Evolutionary conservation across 345 rosid species (phyloP).

Genomic region (Gossypium raimondii): DNA sequence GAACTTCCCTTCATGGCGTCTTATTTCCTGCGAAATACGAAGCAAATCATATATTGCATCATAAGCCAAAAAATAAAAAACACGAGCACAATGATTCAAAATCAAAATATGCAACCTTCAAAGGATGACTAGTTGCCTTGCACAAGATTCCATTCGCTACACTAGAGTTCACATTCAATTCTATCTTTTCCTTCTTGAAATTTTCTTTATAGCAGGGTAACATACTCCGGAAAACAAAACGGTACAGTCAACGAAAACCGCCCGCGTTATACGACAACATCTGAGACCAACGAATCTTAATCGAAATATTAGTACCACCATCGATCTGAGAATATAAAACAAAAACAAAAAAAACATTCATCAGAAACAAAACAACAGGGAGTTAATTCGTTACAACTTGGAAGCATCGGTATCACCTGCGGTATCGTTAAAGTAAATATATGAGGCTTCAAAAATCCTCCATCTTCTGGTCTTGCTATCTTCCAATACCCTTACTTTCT

Average conservation of each 20-base stretch:
- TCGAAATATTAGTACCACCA: constrained; percentile 75
- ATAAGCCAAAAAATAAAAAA: background rate
- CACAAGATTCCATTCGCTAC: constrained; percentile 59
- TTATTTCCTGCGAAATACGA: background rate
- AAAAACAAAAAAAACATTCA: background rate
- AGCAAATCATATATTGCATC: background rate
- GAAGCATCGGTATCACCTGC: background rate
- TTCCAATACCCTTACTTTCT: background rate
- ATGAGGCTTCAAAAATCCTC: background rate
- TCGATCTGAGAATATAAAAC: constrained; percentile 49
- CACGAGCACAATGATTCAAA: background rate
- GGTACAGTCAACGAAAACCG: constrained; percentile 62
- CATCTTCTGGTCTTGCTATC: background rate
- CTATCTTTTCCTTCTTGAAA: constrained; percentile 75
- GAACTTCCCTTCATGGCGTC: background rate
- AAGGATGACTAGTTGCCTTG: constrained; percentile 73
- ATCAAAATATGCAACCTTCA: constrained; percentile 53
- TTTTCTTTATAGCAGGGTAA: constrained; percentile 73
- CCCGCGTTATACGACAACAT: constrained; percentile 52
- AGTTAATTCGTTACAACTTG: background rate
- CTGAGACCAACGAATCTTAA: constrained; percentile 76
- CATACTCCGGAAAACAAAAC: constrained; percentile 77
- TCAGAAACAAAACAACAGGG: background rate
- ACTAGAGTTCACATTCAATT: constrained; percentile 61
- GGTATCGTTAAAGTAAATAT: background rate